phyloP scores from a whole-genome alignment of 306 rosid genomes.

The Glycine tomentella region DNA sequence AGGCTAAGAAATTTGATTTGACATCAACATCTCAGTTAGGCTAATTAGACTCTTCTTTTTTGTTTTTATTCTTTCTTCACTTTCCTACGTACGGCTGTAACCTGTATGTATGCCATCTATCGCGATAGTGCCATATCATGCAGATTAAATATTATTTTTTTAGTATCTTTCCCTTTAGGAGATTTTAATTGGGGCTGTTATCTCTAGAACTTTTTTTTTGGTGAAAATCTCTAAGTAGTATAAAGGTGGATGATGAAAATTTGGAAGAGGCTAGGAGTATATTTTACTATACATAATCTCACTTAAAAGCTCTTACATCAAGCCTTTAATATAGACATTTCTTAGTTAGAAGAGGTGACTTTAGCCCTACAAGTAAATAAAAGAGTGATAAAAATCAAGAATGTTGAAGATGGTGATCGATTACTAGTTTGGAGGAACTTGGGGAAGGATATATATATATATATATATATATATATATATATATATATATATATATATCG shows the following conservation, averaged over 20 bases:
- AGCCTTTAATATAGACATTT: neutral
- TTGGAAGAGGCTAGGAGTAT: neutral
- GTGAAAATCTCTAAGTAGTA: neutral
- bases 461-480: no score
- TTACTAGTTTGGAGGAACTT: no score
- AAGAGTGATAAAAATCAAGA: neutral
- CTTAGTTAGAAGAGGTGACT: neutral
- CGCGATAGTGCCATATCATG: no score
- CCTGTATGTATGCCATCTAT: no score
- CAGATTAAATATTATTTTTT: neutral
- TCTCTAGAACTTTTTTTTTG: no score
- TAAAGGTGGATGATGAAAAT: neutral
- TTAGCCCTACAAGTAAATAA: neutral
- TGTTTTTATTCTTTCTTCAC: neutral
- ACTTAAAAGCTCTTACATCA: neutral
- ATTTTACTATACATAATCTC: neutral
- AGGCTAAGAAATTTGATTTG: slow-evolving; percentile 35
- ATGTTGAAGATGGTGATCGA: no score
- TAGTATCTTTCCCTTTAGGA: neutral
- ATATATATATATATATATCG: no score
- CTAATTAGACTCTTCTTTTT: slow-evolving; percentile 13
- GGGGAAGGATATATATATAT: no score
- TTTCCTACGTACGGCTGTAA: neutral
- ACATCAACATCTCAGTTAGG: slow-evolving; percentile 46
- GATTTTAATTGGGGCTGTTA: neutral